Percentiles rank a stretch among this genome's conserved stretches.
Conservation (phyloP, 2,329 filamentous ascomycete genomes). For the Aspergillus sp. region DNA sequence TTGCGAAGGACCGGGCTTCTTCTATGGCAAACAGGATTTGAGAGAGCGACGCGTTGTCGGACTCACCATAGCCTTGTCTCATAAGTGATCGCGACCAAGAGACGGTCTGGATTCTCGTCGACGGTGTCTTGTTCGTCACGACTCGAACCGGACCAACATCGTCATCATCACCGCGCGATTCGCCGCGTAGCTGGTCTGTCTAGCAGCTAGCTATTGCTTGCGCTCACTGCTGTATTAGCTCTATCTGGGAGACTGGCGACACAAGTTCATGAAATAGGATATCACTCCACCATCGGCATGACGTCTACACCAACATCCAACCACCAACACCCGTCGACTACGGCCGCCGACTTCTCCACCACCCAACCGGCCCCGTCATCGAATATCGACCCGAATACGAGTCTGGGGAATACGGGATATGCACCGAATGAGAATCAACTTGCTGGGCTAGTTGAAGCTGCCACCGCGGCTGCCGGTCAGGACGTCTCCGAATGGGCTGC, state of each 20-base stretch:
- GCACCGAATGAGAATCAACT: constrained; percentile 43
- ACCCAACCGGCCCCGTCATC: constrained; percentile 24
- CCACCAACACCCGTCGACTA: constrained; percentile 29
- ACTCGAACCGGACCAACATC: neutral
- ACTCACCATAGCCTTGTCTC: too few species aligned
- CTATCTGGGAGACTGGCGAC: neutral
- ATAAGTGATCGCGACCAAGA: neutral
- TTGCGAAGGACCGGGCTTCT: neutral
- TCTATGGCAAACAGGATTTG: neutral
- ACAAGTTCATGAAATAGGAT: neutral
- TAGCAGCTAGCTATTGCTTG: neutral
- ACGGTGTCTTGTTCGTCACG: neutral
- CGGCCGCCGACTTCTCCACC: constrained; percentile 26
- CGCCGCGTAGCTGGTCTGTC: neutral
- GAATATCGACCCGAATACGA: constrained; percentile 31
- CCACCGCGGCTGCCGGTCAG: constrained; percentile 44
- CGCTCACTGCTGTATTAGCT: neutral
- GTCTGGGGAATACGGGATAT: constrained; percentile 29
- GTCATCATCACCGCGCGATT: neutral
- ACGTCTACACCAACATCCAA: constrained; percentile 28
- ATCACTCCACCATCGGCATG: constrained; percentile 18
- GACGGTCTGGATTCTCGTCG: neutral
- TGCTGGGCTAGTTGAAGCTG: constrained; percentile 46
- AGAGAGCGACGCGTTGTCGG: too few species aligned
- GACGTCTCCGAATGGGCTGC: constrained; percentile 42